Base-by-base conservation (phyloP, 148 eudicot genomes). In the Chenopodium suecicum region DNA sequence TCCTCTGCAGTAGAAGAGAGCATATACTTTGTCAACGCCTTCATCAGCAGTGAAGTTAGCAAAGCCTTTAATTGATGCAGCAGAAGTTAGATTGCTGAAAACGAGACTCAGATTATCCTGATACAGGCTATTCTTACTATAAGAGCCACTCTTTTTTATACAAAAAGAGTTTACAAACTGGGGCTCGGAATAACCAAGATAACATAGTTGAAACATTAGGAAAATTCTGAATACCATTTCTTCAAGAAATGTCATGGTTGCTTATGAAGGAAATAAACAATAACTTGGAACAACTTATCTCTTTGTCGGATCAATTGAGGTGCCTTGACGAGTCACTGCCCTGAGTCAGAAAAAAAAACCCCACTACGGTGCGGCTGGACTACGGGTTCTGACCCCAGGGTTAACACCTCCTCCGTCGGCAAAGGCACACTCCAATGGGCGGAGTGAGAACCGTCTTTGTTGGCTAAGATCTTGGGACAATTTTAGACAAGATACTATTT, bases 1-100 rank as follows among this genome's bases (percentile, higher is more conserved):
- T 8, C 74, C 75, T 52, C 81, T 79, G 75, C 81, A 79, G 50
- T 79, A 68, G 63, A 52, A 86, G 54, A 86, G 72, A 32, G 82
- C 83, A 25, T 77, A 73, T 8, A 78, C 67, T 9, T 32, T 44
- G 86, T 72, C 54, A 1, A 44, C 58, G 48, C 62, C 56, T 25
- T 73, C 73, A 27, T 78, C 78, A 1, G 66, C 14, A 7, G 75
- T 69, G 25, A 65, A 7, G 25, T 69, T 50, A 37, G 56, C 69
- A 48, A 68, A 82, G 69, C 41, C 44, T 4, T 16, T 32, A 11
- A 29, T 9, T 7, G 84, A n/a, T 3, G 84, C 68, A 12, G 32
- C n/a, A 6, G 37, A 17, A 10, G 76, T 54, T 7, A 82, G 75
- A 13, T 82, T 60, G 37, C 44, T 67, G 32, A 82, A 52, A 19